These are phyloP conservation scores for Sporobolomyces roseus DNA, from an alignment of 768 basidiomycete genomes.

Conservation along the genomic window DNA sequence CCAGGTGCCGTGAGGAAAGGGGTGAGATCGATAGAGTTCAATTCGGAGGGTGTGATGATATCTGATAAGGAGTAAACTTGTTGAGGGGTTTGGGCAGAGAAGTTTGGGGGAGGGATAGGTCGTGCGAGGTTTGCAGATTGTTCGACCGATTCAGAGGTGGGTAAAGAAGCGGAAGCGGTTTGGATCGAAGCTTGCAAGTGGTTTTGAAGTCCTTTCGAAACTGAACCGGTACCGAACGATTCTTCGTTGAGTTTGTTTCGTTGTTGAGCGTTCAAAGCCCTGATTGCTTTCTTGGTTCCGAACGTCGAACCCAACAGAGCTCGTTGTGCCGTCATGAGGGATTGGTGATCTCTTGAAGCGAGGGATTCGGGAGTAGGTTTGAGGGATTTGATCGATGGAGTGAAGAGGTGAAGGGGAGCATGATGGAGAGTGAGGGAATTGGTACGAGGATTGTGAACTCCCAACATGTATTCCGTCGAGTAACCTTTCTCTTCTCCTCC, in stretches of 20 bases:
- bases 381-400: slow-evolving; percentile 76
- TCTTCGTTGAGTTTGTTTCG: slow-evolving; percentile 82
- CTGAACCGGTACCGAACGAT: slow-evolving; percentile 79
- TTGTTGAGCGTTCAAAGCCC: slow-evolving; percentile 75
- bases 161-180: slow-evolving; percentile 63
- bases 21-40: slow-evolving; percentile 63
- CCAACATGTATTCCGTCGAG: slow-evolving; percentile 68
- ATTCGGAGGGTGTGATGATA: slow-evolving; percentile 76
- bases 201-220: slow-evolving; percentile 41
- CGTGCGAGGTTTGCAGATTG: slow-evolving; percentile 50
- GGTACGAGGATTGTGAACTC: slow-evolving; percentile 72
- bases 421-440: slow-evolving; percentile 67
- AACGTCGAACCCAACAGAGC: slow-evolving; percentile 81
- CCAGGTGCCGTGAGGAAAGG: slow-evolving; percentile 58
- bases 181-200: slow-evolving; percentile 81
- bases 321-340: slow-evolving; percentile 51
- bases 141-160: slow-evolving; percentile 51
- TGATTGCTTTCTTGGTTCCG: slow-evolving; percentile 89
- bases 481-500: not conserved
- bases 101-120: slow-evolving; percentile 70
- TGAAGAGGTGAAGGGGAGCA: slow-evolving; percentile 64
- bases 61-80: slow-evolving; percentile 59
- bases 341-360: slow-evolving; percentile 44
- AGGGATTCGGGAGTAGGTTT: slow-evolving; percentile 58
- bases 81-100: slow-evolving; percentile 63